A percentile compares a stretch with the other conserved stretches of the same genome.
Evolutionary conservation across 1,284 basidiomycete species (phyloP).

Genomic region (Apiotrichum gamsii): DNA sequence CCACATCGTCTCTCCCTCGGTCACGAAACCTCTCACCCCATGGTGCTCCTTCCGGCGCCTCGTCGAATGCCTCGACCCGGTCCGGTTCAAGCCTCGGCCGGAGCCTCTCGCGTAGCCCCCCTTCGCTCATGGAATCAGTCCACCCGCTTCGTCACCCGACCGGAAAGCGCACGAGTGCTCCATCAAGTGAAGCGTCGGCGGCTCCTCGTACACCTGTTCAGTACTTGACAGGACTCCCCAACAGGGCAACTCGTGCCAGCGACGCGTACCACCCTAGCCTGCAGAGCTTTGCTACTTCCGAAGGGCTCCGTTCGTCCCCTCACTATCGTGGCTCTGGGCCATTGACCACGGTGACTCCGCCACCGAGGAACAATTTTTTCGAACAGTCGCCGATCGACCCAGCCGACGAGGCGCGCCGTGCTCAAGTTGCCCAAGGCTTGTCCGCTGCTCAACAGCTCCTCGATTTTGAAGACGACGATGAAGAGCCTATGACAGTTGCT

Average conservation of each 20-base stretch:
- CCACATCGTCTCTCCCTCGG: too few relatives aligned
- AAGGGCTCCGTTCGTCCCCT: neutral
- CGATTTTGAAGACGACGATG: conserved; percentile 30
- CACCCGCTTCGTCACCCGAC: conserved; percentile 9
- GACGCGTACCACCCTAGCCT: neutral
- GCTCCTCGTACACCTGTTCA: conserved; percentile 6
- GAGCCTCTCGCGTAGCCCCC: conserved; percentile 15
- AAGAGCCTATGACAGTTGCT: neutral
- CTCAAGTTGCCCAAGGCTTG: conserved; percentile 79
- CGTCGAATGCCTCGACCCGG: conserved; percentile 1
- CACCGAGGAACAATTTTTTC: neutral
- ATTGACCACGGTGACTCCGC: neutral
- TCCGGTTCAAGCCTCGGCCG: conserved; percentile 12
- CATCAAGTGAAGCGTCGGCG: conserved; percentile 15
- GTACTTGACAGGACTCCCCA: neutral
- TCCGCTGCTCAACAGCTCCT: conserved; percentile 74
- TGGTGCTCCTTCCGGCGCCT: neutral
- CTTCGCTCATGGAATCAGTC: conserved; percentile 16
- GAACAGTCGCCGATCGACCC: conserved; percentile 6
- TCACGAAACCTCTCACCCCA: neutral
- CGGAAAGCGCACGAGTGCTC: conserved; percentile 10
- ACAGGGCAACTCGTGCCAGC: neutral
- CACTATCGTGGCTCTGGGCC: neutral
- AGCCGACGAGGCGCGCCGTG: conserved; percentile 71
- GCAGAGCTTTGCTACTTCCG: neutral